Conservation (phyloP, 306 rosid genomes). For the Pterocarpus macrocarpus region DNA sequence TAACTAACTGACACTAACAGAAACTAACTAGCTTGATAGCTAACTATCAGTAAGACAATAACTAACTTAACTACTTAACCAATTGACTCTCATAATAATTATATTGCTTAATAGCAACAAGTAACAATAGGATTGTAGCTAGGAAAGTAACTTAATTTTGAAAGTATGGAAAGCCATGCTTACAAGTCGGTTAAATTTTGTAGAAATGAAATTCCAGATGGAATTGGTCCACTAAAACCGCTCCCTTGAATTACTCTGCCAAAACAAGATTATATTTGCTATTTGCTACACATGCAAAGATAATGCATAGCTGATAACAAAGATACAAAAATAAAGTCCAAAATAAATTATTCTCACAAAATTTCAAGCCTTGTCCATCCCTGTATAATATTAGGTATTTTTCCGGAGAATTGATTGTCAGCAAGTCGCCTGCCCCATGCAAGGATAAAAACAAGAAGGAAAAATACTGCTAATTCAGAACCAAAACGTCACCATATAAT, state of each 20-base stretch:
- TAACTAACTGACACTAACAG: too few species aligned
- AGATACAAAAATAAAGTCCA: not conserved
- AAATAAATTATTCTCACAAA: constrained; percentile 44
- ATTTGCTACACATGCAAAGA: not conserved
- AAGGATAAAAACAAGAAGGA: not conserved
- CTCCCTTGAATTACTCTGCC: constrained; percentile 73
- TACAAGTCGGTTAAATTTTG: constrained; percentile 57
- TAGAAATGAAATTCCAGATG: constrained; percentile 56
- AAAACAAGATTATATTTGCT: not conserved
- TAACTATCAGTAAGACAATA: too few species aligned
- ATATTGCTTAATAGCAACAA: too few species aligned
- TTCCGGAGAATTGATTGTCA: constrained; percentile 50
- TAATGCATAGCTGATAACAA: not conserved
- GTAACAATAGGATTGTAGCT: too few species aligned
- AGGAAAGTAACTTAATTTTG: not conserved
- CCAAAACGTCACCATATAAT: not conserved
- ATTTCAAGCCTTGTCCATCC: constrained; percentile 53
- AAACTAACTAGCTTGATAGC: too few species aligned
- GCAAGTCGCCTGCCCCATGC: constrained; percentile 19
- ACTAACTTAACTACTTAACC: too few species aligned
- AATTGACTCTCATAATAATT: too few species aligned
- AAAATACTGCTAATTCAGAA: not conserved
- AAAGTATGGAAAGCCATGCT: constrained; percentile 39
- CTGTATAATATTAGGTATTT: constrained; percentile 60
- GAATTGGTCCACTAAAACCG: constrained; percentile 83